phyloP scores from a whole-genome alignment of 202 grass and related monocot genomes.

The Zizania palustris region DNA sequence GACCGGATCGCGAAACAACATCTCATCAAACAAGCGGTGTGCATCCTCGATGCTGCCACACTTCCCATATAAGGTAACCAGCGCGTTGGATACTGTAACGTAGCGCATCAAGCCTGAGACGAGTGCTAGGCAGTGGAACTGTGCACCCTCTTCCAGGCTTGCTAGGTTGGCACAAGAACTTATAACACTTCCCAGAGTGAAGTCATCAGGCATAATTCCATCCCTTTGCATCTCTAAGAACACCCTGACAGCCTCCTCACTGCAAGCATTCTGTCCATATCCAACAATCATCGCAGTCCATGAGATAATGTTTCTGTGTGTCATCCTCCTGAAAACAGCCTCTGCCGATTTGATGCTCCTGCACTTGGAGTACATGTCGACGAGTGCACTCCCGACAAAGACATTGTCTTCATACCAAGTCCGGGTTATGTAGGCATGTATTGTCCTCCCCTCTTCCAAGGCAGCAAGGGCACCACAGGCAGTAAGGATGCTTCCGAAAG shows the following conservation, averaged over 20 bases:
- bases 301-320: conserved; percentile 55
- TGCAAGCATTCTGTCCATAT: conserved; percentile 67
- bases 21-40: conserved; percentile 56
- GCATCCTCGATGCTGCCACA: conserved; percentile 64
- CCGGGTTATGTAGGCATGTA: conserved; percentile 60
- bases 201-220: conserved; percentile 62
- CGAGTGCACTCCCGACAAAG: conserved; percentile 59
- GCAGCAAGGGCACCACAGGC: conserved; percentile 57
- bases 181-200: conserved; percentile 66
- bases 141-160: conserved; percentile 65
- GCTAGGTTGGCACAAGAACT: conserved; percentile 76
- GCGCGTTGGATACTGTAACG: conserved; percentile 67
- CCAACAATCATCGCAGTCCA: conserved; percentile 76
- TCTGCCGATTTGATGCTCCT: conserved; percentile 50
- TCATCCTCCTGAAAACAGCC: conserved; percentile 55
- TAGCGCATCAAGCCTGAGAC: conserved; percentile 54
- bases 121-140: conserved; percentile 63
- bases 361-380: conserved; percentile 70
- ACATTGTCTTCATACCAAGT: conserved; percentile 57
- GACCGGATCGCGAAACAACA: conserved; percentile 51
- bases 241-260: conserved; percentile 54
- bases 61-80: conserved; percentile 65
- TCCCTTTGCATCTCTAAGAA: conserved; percentile 64
- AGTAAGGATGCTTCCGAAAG: conserved; percentile 64
- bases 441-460: conserved; percentile 51